Evolutionary conservation across 164 flowering plant species (phyloP).

Genomic region (Tetracentron sinense): DNA sequence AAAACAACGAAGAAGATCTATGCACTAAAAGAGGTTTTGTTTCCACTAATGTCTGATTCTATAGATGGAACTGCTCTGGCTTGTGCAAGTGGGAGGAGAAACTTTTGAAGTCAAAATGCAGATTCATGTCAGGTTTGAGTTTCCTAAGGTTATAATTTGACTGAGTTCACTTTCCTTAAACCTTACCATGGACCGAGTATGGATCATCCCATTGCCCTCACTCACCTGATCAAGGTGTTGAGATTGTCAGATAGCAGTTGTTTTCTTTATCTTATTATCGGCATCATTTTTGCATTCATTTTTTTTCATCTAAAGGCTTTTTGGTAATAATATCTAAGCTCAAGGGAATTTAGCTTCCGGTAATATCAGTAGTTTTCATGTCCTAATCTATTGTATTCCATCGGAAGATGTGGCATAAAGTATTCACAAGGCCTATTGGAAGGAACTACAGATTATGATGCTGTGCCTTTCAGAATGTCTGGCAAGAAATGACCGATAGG

Average conservation of each 20-base stretch:
- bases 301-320: background rate
- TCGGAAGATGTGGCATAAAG: background rate
- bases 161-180: too few species aligned
- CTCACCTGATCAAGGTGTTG: background rate
- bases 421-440: background rate
- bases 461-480: background rate
- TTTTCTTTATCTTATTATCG: background rate
- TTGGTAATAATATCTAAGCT: background rate
- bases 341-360: too few species aligned
- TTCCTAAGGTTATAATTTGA: too few species aligned
- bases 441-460: background rate
- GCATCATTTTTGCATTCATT: background rate
- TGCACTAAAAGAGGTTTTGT: too few species aligned
- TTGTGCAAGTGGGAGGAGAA: background rate
- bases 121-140: too few species aligned
- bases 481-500: background rate
- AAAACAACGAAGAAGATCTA: too few species aligned
- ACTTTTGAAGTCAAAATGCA: background rate
- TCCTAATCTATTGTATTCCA: background rate
- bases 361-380: too few species aligned
- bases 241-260: background rate
- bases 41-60: too few species aligned
- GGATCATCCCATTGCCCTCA: too few species aligned
- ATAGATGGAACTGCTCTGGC: background rate
- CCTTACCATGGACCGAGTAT: too few species aligned